Percentiles rank a stretch among this genome's conserved stretches.
These are phyloP conservation scores for Xerocomellus chrysenteron DNA, from an alignment of 768 basidiomycete genomes.

Conservation along the genomic window DNA sequence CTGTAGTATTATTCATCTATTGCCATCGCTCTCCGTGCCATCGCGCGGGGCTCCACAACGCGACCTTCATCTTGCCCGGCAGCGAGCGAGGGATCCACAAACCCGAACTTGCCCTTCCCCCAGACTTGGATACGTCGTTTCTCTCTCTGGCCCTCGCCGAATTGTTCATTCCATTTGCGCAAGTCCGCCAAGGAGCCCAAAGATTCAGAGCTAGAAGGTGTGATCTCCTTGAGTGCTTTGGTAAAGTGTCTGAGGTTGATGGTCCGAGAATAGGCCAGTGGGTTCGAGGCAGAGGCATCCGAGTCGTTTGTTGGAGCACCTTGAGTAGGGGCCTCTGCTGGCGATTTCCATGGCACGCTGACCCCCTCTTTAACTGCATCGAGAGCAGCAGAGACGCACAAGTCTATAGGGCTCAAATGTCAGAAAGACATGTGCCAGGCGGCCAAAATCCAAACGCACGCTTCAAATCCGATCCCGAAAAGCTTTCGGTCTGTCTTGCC, in stretches of 20 bases:
- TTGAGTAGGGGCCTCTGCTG: slow-evolving; percentile 3
- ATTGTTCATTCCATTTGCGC: slow-evolving; percentile 90
- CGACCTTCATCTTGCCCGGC: slow-evolving; percentile 42
- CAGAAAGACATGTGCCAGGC: not conserved
- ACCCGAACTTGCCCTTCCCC: slow-evolving; percentile 89
- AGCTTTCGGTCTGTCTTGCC: slow-evolving; percentile 75
- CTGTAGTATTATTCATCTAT: slow-evolving; percentile 29
- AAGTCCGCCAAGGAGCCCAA: slow-evolving; percentile 73
- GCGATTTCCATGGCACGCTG: slow-evolving; percentile 68
- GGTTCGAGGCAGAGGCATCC: slow-evolving; percentile 8
- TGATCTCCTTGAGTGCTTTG: slow-evolving; percentile 86
- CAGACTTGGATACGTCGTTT: slow-evolving; percentile 71
- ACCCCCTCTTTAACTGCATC: slow-evolving; percentile 88
- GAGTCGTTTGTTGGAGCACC: not conserved
- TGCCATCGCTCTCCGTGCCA: slow-evolving; percentile 12
- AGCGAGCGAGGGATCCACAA: slow-evolving; percentile 48
- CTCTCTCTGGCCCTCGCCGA: slow-evolving; percentile 79
- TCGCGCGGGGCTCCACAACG: slow-evolving; percentile 31
- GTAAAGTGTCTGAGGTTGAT: slow-evolving; percentile 67
- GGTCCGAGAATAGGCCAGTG: slow-evolving; percentile 32
- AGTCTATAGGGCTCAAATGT: slow-evolving; percentile 48
- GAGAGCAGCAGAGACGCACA: slow-evolving; percentile 90
- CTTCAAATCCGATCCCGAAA: slow-evolving; percentile 94
- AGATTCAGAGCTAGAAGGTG: slow-evolving; percentile 83
- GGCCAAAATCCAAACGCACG: slow-evolving; percentile 50